phyloP scores from a whole-genome alignment of 176 grass and related monocot species.

The Oryza glaberrima region DNA sequence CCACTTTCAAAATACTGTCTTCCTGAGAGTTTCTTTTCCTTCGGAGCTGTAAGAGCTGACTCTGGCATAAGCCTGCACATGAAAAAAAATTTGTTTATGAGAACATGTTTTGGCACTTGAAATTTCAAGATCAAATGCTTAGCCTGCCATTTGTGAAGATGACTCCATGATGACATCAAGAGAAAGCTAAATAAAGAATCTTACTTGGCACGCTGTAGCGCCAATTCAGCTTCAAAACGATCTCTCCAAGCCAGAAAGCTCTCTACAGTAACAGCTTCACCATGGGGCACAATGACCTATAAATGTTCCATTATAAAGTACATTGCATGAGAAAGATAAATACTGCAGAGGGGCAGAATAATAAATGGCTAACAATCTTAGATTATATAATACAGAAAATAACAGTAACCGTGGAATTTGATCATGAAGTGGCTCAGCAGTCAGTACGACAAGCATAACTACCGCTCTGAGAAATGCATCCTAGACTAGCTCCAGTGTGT shows the following conservation, averaged over 20 bases:
- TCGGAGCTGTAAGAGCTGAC: slow-evolving; percentile 79
- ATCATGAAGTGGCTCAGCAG: slow-evolving; percentile 8
- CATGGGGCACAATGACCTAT: slow-evolving; percentile 94
- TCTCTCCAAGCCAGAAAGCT: slow-evolving; percentile 98
- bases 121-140: slow-evolving; percentile 9
- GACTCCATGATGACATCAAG: slow-evolving; percentile 23
- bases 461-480: slow-evolving; percentile 11
- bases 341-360: not conserved
- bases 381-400: not conserved
- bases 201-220: slow-evolving; percentile 95
- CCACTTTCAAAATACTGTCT: slow-evolving; percentile 95
- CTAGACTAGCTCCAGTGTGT: slow-evolving; percentile 5
- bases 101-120: not conserved
- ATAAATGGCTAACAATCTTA: slow-evolving; percentile 1
- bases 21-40: slow-evolving; percentile 91
- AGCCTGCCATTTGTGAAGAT: slow-evolving; percentile 22
- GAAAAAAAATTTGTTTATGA: slow-evolving; percentile 40
- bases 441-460: slow-evolving; percentile 19
- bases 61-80: slow-evolving; percentile 93
- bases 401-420: not conserved
- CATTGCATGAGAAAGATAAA: slow-evolving; percentile 2
- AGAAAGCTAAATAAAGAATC: slow-evolving; percentile 12
- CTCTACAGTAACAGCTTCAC: slow-evolving; percentile 90
- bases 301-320: slow-evolving; percentile 41
- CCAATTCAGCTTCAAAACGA: slow-evolving; percentile 95